Conservation (phyloP, 192 early-diverging fungal genomes). For the Coemansia sp. region DNA sequence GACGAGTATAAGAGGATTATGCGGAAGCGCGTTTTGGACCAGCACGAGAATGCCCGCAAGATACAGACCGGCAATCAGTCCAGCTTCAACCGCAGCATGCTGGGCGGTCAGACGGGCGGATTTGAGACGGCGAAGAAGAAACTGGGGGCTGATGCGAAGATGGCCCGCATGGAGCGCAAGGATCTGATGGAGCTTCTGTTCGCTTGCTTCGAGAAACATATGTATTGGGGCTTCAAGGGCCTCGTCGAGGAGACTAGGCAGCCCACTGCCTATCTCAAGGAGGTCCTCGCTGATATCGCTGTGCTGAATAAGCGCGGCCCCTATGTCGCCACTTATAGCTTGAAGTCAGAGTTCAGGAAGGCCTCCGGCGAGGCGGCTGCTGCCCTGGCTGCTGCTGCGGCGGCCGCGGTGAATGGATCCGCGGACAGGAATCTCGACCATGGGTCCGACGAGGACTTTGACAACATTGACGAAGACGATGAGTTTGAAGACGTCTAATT, state of each 20-base stretch:
- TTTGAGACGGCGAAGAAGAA: slow-evolving; percentile 52
- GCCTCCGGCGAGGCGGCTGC: slow-evolving; percentile 20
- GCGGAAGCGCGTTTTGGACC: slow-evolving; percentile 62
- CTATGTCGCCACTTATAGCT: slow-evolving; percentile 75
- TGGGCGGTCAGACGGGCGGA: slow-evolving; percentile 34
- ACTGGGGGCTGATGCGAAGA: slow-evolving; percentile 65
- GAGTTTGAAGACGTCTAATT: slow-evolving; percentile 51
- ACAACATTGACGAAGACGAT: slow-evolving; percentile 45
- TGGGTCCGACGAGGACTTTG: slow-evolving; percentile 19
- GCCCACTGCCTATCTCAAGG: slow-evolving; percentile 79
- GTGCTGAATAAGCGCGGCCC: slow-evolving; percentile 81
- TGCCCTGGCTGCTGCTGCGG: slow-evolving; percentile 20
- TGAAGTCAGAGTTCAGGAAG: slow-evolving; percentile 82
- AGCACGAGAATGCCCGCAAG: slow-evolving; percentile 37
- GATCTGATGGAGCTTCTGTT: slow-evolving; percentile 87
- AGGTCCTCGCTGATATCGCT: slow-evolving; percentile 78
- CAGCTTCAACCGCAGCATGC: slow-evolving; percentile 48
- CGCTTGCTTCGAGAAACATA: slow-evolving; percentile 70
- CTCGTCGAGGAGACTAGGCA: slow-evolving; percentile 80
- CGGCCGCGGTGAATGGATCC: slow-evolving; percentile 1
- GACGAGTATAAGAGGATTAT: slow-evolving; percentile 67
- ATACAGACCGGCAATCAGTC: slow-evolving; percentile 23
- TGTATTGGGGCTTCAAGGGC: slow-evolving; percentile 86
- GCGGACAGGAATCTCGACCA: slow-evolving; percentile 1
- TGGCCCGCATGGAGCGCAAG: slow-evolving; percentile 79